Base-by-base conservation (phyloP, 129 eudicot species). In the Rutidosis leptorrhynchoides region DNA sequence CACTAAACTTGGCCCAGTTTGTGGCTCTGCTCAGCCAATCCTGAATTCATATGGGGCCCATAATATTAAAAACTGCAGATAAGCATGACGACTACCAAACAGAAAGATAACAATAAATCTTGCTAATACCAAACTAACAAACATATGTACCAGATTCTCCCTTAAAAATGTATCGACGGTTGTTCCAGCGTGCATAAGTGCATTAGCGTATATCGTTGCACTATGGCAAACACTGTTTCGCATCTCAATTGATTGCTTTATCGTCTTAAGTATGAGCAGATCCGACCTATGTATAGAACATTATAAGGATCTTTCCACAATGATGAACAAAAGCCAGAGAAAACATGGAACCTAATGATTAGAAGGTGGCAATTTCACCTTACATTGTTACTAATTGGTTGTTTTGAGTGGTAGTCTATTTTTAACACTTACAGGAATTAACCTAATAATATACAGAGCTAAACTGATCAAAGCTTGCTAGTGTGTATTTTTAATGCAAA, bases 161-260 rank as follows among this genome's bases (percentile, higher is more conserved):
- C 98, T 80, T 20, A 93, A 63, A 72, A 93, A 93, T 35, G 98
- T 93, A 81, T 93, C 98, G 30, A 88, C 96, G 0, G 98, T 93
- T 8, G 98, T 93, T 65, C 98, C 98, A 71, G 98, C 98, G 74
- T 93, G 98, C 98, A 93, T 93, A 78, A 93, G 86, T 40, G 98
- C 98, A 33, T 93, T 93, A 1, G 98, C 96, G 77, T 85, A 84
- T 65, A 93, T 88, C 7, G 98, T 93, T 58, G 98, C 98, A 82
- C 98, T 93, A 73, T 93, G 98, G 64, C 98, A 93, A 62, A 93
- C 98, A 62, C 98, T 93, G 78, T 93, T 93, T 82, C 96, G 85
- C 96, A 86, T 93, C 81, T 93, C 98, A 28, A 93, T 92, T 30
- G 98, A 85, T 59, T 93, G 98, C 78, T 93, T 93, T 68, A 93